Percentiles rank a stretch among this genome's conserved stretches.
Conservation (phyloP, 1,284 basidiomycete genomes). For the Ganoderma sinense region DNA sequence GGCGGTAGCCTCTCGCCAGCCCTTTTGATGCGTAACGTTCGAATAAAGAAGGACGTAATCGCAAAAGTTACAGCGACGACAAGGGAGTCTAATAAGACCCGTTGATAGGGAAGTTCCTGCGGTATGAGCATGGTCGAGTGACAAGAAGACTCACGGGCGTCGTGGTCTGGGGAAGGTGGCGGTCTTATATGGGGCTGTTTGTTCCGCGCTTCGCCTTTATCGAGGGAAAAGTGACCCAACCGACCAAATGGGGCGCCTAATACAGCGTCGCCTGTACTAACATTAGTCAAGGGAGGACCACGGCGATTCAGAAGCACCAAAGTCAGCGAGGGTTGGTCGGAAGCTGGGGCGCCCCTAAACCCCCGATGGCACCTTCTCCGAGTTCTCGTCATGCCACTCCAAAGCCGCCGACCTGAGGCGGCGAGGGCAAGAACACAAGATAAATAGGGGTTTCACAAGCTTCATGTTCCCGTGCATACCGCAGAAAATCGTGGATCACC, state of each 20-base stretch:
- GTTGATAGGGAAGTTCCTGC: not conserved
- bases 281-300: not conserved
- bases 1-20: slow-evolving; percentile 23
- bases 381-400: not conserved
- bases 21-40: slow-evolving; percentile 1
- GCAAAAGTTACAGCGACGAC: not conserved
- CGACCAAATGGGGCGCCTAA: not conserved
- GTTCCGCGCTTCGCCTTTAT: not conserved
- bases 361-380: not conserved
- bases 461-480: not conserved
- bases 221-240: not conserved
- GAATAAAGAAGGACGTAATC: slow-evolving; percentile 3
- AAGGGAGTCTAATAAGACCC: slow-evolving; percentile 3
- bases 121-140: not conserved
- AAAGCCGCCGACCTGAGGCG: not conserved
- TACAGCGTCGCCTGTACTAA: not conserved
- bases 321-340: slow-evolving; percentile 3
- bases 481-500: not conserved
- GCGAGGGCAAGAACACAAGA: not conserved
- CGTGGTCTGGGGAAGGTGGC: not conserved
- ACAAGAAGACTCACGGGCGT: not conserved
- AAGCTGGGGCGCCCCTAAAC: not conserved
- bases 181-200: not conserved
- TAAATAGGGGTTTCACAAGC: not conserved
- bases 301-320: not conserved